Percentiles rank a stretch among this genome's conserved stretches.
Evolutionary conservation across 2,329 filamentous ascomycete species (phyloP).

Genomic region (Calonectria multiphialidica): DNA sequence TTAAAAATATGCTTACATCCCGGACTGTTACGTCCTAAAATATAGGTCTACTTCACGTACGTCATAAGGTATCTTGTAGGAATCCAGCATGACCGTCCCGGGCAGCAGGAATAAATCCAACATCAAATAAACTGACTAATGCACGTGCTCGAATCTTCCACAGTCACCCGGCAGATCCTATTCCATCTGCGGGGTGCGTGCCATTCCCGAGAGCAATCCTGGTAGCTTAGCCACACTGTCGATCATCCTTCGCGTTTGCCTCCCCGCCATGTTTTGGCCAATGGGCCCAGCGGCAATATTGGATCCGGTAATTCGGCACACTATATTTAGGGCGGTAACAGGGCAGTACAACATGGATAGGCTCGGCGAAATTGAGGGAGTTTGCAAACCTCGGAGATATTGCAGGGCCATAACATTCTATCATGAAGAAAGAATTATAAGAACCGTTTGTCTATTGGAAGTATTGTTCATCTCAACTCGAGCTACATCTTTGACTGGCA

Average conservation of each 20-base stretch:
- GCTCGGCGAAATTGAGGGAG: neutral
- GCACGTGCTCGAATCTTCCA: no score
- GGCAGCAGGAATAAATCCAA: no score
- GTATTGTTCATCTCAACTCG: neutral
- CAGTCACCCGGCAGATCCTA: neutral
- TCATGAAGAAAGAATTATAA: neutral
- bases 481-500: neutral
- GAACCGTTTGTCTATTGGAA: neutral
- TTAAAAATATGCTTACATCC: neutral
- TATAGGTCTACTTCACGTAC: neutral
- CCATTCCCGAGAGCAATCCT: neutral
- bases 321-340: neutral
- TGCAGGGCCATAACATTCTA: neutral
- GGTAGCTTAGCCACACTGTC: neutral
- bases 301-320: neutral
- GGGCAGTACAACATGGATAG: neutral
- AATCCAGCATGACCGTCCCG: no score
- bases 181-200: neutral
- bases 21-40: neutral
- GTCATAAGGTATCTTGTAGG: neutral
- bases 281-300: neutral
- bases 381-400: neutral
- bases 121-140: no score
- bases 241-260: neutral
- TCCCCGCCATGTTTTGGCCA: neutral